Evolutionary conservation across 2,329 filamentous ascomycete species (phyloP), one percentile per base, ranked within the genome.

Genomic region (Ceratocystis colombiana): DNA sequence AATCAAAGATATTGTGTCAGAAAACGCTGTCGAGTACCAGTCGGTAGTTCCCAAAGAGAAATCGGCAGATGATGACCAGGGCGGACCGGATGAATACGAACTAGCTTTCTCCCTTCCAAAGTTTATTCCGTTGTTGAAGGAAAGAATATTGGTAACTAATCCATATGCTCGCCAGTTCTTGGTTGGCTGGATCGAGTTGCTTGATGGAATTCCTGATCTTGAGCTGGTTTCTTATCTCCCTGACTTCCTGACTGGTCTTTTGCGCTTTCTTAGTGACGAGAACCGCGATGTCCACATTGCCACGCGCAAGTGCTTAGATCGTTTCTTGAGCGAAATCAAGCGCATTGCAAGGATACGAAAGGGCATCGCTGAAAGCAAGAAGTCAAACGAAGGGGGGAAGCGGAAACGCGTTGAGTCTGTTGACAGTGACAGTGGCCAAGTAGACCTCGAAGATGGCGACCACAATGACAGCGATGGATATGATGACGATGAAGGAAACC

Each of bases 171-270:
- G 94, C 63, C 96, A 90, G 15, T 99, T 99, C 72, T 81, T 99
- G 15, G 94, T 99, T 1, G 91, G 90, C 41, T 99, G 94, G 94
- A 90, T 99, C 67, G 95, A 88, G 3, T 77, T 99, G 17, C 81
- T 99, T 22, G 94, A 99, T 74, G 96, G 92, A 0, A 97, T 99
- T 71, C 94, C 94, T 0, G 95, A 99, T 73, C 80, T 99, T 53
- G 95, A 99, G 75, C 84, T 99, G 22, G 93, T 99, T 46, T 88
- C 89, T 2, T 96, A 91, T 74, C 79, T 99, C 28, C 95, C 94
- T 1, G 90, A 93, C 62, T 99, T 99, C 72, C 80, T 99, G 1
- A 88, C 86, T 30, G 94, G 93, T 0, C 78, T 99, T 53, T 85
- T 99, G 71, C 93, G 88, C 72, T 99, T 97, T 71, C 81, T 99